phyloP scores from a whole-genome alignment of 2,329 filamentous ascomycete species.

The Cladosporium phlei region DNA sequence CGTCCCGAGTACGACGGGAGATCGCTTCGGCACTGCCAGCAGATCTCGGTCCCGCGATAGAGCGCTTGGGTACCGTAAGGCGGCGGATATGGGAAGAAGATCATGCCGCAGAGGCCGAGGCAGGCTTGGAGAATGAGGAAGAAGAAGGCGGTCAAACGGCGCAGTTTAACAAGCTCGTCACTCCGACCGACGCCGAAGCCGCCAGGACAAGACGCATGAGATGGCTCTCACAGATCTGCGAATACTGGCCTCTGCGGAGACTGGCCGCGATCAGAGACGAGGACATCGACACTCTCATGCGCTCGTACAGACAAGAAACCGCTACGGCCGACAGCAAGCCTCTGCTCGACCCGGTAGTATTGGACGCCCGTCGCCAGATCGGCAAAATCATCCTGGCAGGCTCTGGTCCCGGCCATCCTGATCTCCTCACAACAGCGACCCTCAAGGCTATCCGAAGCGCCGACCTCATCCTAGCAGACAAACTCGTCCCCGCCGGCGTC shows the following conservation, averaged over 20 bases:
- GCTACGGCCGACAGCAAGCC: slow-evolving; percentile 28
- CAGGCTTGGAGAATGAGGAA: slow-evolving; percentile 44
- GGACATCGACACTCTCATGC: slow-evolving; percentile 73
- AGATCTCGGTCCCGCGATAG: slow-evolving; percentile 71
- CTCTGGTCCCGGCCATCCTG: slow-evolving; percentile 86
- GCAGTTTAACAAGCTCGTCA: slow-evolving; percentile 78
- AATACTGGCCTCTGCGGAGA: slow-evolving; percentile 90
- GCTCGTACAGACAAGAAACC: slow-evolving; percentile 57
- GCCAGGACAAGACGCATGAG: slow-evolving; percentile 77
- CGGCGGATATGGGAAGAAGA: slow-evolving; percentile 71
- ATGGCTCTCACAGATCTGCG: slow-evolving; percentile 93
- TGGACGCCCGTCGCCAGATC: slow-evolving; percentile 33
- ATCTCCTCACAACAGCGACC: slow-evolving; percentile 79
- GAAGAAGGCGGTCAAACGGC: slow-evolving; percentile 70
- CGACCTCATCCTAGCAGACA: slow-evolving; percentile 78
- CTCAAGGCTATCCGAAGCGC: slow-evolving; percentile 69
- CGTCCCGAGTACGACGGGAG: slow-evolving; percentile 81
- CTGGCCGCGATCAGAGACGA: slow-evolving; percentile 74
- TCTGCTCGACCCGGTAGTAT: slow-evolving; percentile 24
- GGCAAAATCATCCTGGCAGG: slow-evolving; percentile 84
- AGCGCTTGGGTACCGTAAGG: slow-evolving; percentile 68
- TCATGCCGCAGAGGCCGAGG: slow-evolving; percentile 47
- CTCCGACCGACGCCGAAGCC: slow-evolving; percentile 66
- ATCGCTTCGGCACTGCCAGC: slow-evolving; percentile 74
- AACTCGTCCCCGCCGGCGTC: slow-evolving; percentile 78